phyloP scores from a whole-genome alignment of 495 filamentous ascomycete genomes.

The Penicillium desertorum region DNA sequence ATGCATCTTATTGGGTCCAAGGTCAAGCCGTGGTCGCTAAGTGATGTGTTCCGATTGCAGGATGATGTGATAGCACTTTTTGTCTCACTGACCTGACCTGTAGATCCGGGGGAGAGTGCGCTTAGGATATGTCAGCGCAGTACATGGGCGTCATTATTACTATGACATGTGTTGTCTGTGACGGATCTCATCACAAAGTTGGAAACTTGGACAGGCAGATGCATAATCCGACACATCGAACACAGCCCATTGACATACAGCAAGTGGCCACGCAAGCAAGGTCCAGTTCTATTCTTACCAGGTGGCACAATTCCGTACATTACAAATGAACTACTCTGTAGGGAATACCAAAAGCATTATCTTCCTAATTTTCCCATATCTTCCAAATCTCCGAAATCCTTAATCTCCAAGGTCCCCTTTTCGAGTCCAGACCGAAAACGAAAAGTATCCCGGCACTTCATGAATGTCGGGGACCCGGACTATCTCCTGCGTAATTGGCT shows the following conservation, averaged over 20 bases:
- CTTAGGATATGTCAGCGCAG: slow-evolving; percentile 5
- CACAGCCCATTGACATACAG: slow-evolving; percentile 11
- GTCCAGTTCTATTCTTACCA: slow-evolving; percentile 10
- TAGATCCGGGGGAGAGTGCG: slow-evolving; percentile 27
- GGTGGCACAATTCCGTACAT: slow-evolving; percentile 9
- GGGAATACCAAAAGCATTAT: neutral
- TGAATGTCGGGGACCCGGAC: slow-evolving; percentile 13
- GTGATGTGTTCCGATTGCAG: slow-evolving; percentile 32
- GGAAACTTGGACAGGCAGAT: neutral
- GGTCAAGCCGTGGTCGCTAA: slow-evolving; percentile 27
- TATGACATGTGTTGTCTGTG: slow-evolving; percentile 15
- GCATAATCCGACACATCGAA: slow-evolving; percentile 17
- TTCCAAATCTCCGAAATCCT: neutral
- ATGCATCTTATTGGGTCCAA: slow-evolving; percentile 26
- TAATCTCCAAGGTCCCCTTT: neutral
- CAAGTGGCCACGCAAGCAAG: slow-evolving; percentile 26
- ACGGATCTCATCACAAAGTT: slow-evolving; percentile 18
- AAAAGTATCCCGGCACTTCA: slow-evolving; percentile 12
- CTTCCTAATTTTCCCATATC: no score
- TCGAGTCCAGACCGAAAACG: slow-evolving; percentile 18
- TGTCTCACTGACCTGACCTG: slow-evolving; percentile 20
- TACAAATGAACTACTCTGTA: neutral
- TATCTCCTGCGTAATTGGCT: slow-evolving; percentile 23
- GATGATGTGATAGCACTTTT: slow-evolving; percentile 26
- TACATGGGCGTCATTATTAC: slow-evolving; percentile 9